Evolutionary conservation across 371 early-diverging fungal species (phyloP).

Genomic region (Parasitella parasitica): DNA sequence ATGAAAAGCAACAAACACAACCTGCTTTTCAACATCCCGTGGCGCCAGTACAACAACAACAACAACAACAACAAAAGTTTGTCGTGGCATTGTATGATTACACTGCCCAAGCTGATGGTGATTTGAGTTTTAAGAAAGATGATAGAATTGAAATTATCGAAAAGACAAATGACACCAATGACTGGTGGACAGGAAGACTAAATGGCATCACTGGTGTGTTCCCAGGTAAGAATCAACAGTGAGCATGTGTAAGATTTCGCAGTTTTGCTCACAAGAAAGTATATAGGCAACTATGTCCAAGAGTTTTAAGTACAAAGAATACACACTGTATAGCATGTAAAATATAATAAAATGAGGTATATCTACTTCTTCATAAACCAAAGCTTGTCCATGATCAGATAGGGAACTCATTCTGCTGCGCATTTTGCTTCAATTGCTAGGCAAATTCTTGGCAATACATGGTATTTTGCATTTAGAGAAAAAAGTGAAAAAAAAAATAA

Average conservation of each 20-base stretch:
- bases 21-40: neutral
- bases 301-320: constrained; percentile 14
- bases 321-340: neutral
- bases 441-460: too few relatives aligned
- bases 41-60: neutral
- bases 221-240: constrained; percentile 54
- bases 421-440: too few relatives aligned
- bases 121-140: constrained; percentile 65
- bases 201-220: constrained; percentile 67
- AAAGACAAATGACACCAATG: constrained; percentile 57
- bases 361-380: too few relatives aligned
- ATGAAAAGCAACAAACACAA: neutral
- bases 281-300: constrained; percentile 34
- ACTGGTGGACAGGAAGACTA: constrained; percentile 78
- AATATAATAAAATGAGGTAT: neutral
- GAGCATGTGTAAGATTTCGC: neutral
- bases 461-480: too few relatives aligned
- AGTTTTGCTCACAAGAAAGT: neutral
- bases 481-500: too few relatives aligned
- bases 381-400: too few relatives aligned
- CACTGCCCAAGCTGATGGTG: constrained; percentile 67
- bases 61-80: neutral
- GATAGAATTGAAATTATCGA: constrained; percentile 70
- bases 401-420: too few relatives aligned
- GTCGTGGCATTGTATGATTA: constrained; percentile 74